phyloP scores from a whole-genome alignment of 148 eudicot genomes.

The Mesembryanthemum crystallinum region DNA sequence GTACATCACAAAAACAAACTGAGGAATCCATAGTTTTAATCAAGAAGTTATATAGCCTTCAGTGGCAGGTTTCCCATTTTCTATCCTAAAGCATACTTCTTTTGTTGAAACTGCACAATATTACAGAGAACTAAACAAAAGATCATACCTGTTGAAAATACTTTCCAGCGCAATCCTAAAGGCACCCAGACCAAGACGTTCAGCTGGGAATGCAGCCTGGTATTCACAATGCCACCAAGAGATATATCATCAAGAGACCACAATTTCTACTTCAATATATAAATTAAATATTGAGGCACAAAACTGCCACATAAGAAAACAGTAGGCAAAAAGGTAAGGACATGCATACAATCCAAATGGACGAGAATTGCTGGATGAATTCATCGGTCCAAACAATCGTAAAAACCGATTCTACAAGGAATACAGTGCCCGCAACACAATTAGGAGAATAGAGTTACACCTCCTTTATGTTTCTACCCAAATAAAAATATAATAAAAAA shows the following conservation, averaged over 20 bases:
- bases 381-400: neutral
- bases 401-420: neutral
- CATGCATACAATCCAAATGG: neutral
- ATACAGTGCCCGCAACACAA: neutral
- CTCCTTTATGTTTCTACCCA: too few species aligned
- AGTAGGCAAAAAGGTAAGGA: neutral
- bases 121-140: neutral
- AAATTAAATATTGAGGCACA: neutral
- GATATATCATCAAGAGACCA: slow-evolving; percentile 4
- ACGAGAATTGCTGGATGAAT: neutral
- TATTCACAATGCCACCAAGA: slow-evolving; percentile 17
- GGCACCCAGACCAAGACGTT: slow-evolving; percentile 60
- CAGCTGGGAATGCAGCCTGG: slow-evolving; percentile 58
- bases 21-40: too few species aligned
- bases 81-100: too few species aligned
- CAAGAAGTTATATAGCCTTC: neutral
- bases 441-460: too few species aligned
- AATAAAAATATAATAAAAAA: too few species aligned
- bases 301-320: neutral
- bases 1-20: too few species aligned
- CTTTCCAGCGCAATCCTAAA: slow-evolving; percentile 61
- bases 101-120: too few species aligned
- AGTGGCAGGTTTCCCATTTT: too few species aligned
- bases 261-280: neutral
- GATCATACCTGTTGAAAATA: slow-evolving; percentile 44